Conservation (phyloP, 495 filamentous ascomycete species). For the Neurospora intermedia region DNA sequence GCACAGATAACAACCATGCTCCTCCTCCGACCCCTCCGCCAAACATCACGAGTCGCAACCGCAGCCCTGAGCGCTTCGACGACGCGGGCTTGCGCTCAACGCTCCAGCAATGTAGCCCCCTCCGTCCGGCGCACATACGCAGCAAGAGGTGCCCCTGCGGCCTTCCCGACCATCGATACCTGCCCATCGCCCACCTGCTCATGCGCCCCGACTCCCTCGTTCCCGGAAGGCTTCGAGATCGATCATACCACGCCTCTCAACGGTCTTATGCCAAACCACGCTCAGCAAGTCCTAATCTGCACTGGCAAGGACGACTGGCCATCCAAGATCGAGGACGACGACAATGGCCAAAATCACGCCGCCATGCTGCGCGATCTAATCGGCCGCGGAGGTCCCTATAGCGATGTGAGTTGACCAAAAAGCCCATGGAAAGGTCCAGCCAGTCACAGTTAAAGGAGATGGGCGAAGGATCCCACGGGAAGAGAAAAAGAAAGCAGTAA, state of each 20-base stretch:
- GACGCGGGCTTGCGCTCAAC: neutral
- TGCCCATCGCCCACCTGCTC: slow-evolving; percentile 65
- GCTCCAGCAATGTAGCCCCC: neutral
- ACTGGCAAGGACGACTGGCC: slow-evolving; percentile 77
- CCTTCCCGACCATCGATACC: slow-evolving; percentile 42
- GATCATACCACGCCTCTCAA: slow-evolving; percentile 58
- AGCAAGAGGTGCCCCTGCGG: neutral
- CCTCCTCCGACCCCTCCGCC: neutral
- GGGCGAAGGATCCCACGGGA: neutral
- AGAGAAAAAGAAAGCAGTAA: slow-evolving; percentile 7
- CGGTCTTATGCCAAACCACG: slow-evolving; percentile 68
- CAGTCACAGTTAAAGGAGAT: neutral
- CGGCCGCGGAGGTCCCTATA: slow-evolving; percentile 53
- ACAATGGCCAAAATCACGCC: slow-evolving; percentile 50
- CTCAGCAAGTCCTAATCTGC: slow-evolving; percentile 70
- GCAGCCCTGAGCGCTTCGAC: neutral
- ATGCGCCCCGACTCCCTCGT: slow-evolving; percentile 52
- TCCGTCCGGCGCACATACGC: neutral
- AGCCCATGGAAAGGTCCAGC: neutral
- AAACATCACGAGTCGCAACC: neutral
- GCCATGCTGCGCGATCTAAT: slow-evolving; percentile 58
- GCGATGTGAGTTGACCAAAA: slow-evolving; percentile 47
- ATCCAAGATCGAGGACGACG: slow-evolving; percentile 51
- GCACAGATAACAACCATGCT: neutral
- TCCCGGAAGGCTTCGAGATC: slow-evolving; percentile 63